Conservation (phyloP, 163 green algal species). For the Trebouxia gelatinosa region DNA sequence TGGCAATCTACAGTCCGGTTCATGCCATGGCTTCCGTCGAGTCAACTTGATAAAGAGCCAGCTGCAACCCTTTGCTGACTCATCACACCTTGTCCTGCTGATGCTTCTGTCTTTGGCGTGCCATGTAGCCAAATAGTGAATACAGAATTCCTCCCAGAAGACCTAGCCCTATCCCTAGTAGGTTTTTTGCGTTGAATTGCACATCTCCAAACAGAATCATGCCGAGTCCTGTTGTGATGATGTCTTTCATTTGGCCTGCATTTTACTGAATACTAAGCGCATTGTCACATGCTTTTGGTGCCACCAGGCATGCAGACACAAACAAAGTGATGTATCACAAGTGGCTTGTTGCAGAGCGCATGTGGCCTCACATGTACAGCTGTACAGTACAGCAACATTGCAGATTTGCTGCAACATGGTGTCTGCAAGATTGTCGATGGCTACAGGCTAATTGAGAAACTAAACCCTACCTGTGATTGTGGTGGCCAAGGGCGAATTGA, state of each 20-base stretch:
- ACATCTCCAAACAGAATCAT: conserved; percentile 58
- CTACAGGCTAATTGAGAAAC: too few relatives aligned
- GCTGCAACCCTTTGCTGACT: too few relatives aligned
- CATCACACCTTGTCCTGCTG: conserved; percentile 19
- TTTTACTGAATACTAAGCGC: too few relatives aligned
- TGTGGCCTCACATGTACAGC: too few relatives aligned
- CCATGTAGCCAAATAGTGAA: conserved; percentile 32
- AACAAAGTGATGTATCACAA: background rate
- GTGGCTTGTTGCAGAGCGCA: too few relatives aligned
- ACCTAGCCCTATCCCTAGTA: conserved; percentile 30
- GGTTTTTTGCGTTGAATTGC: conserved; percentile 32
- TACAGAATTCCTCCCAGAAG: conserved; percentile 41
- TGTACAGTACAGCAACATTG: too few relatives aligned
- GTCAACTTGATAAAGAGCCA: too few relatives aligned
- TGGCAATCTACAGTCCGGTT: too few relatives aligned
- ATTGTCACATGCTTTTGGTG: too few relatives aligned
- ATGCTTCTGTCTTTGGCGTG: conserved; percentile 24
- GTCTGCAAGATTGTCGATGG: too few relatives aligned
- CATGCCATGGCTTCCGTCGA: too few relatives aligned
- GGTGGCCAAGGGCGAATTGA: conserved; percentile 58
- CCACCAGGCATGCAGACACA: background rate
- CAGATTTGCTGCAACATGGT: too few relatives aligned
- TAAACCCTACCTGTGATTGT: conserved; percentile 54
- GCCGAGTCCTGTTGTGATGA: conserved; percentile 55
- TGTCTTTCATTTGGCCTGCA: conserved; percentile 62